A percentile compares a stretch with the other conserved stretches of the same genome.
Evolutionary conservation across 352 stramenopile genomes (phyloP).

Genomic region (Elongisporangium senticosum): DNA sequence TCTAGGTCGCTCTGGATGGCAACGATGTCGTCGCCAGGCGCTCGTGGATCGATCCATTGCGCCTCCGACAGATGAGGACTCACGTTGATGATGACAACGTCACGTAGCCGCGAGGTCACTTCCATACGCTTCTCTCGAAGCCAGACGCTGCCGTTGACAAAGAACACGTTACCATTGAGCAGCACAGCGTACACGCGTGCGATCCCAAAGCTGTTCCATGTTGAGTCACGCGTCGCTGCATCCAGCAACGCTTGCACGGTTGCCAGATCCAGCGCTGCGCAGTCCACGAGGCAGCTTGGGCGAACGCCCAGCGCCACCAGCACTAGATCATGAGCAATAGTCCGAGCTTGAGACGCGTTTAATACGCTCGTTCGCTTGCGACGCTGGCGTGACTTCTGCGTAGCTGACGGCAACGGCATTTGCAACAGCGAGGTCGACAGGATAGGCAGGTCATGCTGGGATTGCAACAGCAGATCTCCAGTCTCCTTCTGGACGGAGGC

Average conservation of each 20-base stretch:
- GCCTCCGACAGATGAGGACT: conserved; percentile 10
- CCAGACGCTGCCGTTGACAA: conserved; percentile 27
- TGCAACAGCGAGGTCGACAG: background rate
- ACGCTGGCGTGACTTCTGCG: background rate
- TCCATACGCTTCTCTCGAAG: conserved; percentile 25
- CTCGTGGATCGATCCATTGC: background rate
- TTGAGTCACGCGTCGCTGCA: background rate
- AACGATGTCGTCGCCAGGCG: background rate
- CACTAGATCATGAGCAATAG: background rate
- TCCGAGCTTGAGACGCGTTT: background rate
- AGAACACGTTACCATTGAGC: conserved; percentile 40
- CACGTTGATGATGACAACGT: conserved; percentile 27
- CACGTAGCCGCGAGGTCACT: conserved; percentile 11
- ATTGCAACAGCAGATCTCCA: background rate
- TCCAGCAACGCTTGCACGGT: background rate
- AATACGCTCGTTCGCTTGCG: background rate
- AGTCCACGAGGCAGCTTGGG: background rate
- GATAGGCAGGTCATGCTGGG: background rate
- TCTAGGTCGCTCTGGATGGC: background rate
- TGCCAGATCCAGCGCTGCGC: background rate
- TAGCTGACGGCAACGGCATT: background rate
- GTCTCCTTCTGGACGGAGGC: background rate
- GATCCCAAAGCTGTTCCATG: background rate
- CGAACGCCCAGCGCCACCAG: background rate
- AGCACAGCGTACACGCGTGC: conserved; percentile 18